Conservation (phyloP, 176 grass and related monocot genomes). For the Melocanna baccifera region DNA sequence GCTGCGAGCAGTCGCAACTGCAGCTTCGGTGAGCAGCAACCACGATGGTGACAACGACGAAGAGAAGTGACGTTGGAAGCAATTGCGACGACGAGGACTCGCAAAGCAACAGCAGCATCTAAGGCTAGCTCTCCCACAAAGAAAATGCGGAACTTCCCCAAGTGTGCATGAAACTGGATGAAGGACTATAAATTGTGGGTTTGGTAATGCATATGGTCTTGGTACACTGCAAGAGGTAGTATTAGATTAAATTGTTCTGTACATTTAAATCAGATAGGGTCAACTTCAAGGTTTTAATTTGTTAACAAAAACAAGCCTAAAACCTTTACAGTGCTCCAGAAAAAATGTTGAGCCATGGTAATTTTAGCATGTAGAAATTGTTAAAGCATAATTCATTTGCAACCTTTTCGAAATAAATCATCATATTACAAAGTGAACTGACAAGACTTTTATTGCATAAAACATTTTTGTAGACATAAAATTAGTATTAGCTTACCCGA, state of each 20-base stretch:
- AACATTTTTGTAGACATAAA: neutral
- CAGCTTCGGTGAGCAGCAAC: too few species aligned
- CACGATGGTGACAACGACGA: too few species aligned
- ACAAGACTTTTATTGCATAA: neutral
- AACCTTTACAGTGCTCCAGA: neutral
- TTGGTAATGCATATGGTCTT: neutral
- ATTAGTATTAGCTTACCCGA: conserved; percentile 45
- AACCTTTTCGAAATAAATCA: neutral
- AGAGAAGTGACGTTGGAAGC: too few species aligned
- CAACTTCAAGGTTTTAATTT: neutral
- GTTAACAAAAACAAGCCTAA: neutral
- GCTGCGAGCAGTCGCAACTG: too few species aligned
- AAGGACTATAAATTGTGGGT: neutral
- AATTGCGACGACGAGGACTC: too few species aligned
- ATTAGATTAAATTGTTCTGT: neutral
- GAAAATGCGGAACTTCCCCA: neutral
- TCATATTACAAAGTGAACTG: neutral
- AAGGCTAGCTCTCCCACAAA: too few species aligned
- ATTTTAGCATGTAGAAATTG: neutral
- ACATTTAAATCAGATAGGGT: neutral
- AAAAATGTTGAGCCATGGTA: neutral
- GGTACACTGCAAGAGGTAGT: neutral
- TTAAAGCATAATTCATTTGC: neutral
- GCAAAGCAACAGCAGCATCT: too few species aligned
- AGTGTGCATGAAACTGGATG: neutral